Evolutionary conservation across 192 early-diverging fungal genomes (phyloP), one percentile per base, ranked within the genome.

Genomic region (Phlyctochytrium bullatum): DNA sequence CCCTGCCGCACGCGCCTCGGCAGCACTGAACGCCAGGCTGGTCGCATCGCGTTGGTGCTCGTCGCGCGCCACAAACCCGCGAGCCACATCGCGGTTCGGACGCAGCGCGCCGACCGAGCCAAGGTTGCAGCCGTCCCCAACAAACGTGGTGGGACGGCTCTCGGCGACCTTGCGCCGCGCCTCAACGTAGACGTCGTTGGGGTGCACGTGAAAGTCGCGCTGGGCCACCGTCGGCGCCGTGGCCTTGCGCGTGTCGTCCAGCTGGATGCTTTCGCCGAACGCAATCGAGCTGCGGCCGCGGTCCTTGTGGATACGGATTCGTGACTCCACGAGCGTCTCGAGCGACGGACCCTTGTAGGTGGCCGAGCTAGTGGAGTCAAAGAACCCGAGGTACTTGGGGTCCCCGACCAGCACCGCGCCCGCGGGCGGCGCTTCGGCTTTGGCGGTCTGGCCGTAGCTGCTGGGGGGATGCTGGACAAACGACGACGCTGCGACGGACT

Each of bases 401-500:
- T 64, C 53, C 4, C 69, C 69, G 0, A 14, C 40, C 40, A 47
- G 20, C 6, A 47, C 40, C 10, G 40, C 40, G 20, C 40, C 40
- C 6, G 40, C 40, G 20, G 40, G 40, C 20, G 40, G 40, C 20
- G 40, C 40, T 47, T 47, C 40, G 6, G 40, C 40, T 20, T 47
- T 47, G 6, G 6, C 10, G 10, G 40, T 47, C 40, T 14, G 20
- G 6, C 40, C 40, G 40, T 47, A 47, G 40, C 40, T 47, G 40
- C 10, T 47, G 40, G 40, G 40, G 6, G 40, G 40, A 40, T 67
- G 73, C 1, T 60, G 60, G 28, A 73, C 58, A 29, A 66, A 79
- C 28, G 77, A 68, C 10, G 51, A 64, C 35, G 64, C 61, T 25
- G 73, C 69, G n/a, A 73, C 68, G 2, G 77, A 72, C 12, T 28